phyloP scores from a whole-genome alignment of 306 rosid genomes.

The Corylus heterophylla region DNA sequence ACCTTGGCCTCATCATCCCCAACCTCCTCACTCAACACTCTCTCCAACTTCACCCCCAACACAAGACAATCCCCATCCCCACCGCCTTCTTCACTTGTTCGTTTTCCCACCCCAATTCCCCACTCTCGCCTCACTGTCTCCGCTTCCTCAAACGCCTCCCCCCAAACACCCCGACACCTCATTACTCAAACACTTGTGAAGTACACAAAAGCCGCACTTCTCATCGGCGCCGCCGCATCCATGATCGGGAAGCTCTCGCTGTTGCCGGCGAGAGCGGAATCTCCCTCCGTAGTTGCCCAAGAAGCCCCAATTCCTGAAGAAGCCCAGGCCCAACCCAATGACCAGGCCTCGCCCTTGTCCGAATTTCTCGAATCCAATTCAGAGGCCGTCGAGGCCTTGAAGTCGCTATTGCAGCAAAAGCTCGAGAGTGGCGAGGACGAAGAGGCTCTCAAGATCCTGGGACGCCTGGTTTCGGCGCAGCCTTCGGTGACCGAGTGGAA shows the following conservation, averaged over 20 bases:
- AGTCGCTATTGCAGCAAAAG: conserved; percentile 74
- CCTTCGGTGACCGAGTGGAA: conserved; percentile 78
- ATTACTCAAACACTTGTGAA: conserved; percentile 39
- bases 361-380: conserved; percentile 58
- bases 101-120: conserved; percentile 10
- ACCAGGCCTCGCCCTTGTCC: conserved; percentile 45
- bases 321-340: conserved; percentile 3
- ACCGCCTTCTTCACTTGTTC: conserved; percentile 18
- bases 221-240: conserved; percentile 52
- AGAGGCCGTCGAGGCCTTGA: conserved; percentile 62
- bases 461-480: conserved; percentile 53
- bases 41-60: conserved; percentile 1
- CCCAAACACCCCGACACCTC: conserved; percentile 13
- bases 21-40: conserved; percentile 34
- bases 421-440: conserved; percentile 77
- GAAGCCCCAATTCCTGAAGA: conserved; percentile 27
- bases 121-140: conserved; percentile 32
- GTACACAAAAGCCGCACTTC: conserved; percentile 58
- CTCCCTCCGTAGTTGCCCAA: conserved; percentile 36
- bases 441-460: conserved; percentile 62
- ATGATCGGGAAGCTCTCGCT: conserved; percentile 41
- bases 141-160: conserved; percentile 29
- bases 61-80: conserved; percentile 21
- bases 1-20: conserved; percentile 35
- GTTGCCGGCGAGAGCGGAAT: conserved; percentile 66